Evolutionary conservation across 192 early-diverging fungal species (phyloP).

Genomic region (Oehlia diaphana): DNA sequence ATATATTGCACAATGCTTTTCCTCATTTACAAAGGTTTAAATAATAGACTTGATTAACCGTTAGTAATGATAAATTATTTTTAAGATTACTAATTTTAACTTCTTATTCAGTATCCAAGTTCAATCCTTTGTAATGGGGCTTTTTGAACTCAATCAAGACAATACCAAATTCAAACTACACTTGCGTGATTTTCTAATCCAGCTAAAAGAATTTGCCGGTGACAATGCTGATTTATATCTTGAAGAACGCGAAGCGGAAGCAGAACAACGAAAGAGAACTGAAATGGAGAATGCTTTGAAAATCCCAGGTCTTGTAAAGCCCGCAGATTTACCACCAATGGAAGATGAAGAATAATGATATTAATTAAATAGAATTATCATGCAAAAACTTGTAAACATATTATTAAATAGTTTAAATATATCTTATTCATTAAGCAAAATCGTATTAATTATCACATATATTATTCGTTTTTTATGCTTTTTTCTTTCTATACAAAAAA

Average conservation of each 20-base stretch:
- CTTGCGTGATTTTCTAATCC: constrained; percentile 95
- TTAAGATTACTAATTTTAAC: background rate
- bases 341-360: constrained; percentile 52
- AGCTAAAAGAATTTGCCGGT: constrained; percentile 91
- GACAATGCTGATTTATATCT: constrained; percentile 83
- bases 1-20: constrained; percentile 85
- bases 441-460: background rate
- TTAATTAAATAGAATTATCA: background rate
- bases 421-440: background rate
- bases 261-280: constrained; percentile 71
- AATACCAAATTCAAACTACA: constrained; percentile 86
- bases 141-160: constrained; percentile 85
- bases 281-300: constrained; percentile 80
- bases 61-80: background rate
- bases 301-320: constrained; percentile 98
- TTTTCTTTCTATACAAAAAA: no score
- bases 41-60: background rate
- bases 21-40: constrained; percentile 82
- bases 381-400: background rate
- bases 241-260: constrained; percentile 88
- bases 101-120: constrained; percentile 67
- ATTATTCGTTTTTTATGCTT: no score
- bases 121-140: constrained; percentile 79
- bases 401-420: background rate
- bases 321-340: constrained; percentile 71